A percentile compares a stretch with the other conserved stretches of the same genome.
Conservation (phyloP, 345 rosid genomes). For the Clarkia xantiana region DNA sequence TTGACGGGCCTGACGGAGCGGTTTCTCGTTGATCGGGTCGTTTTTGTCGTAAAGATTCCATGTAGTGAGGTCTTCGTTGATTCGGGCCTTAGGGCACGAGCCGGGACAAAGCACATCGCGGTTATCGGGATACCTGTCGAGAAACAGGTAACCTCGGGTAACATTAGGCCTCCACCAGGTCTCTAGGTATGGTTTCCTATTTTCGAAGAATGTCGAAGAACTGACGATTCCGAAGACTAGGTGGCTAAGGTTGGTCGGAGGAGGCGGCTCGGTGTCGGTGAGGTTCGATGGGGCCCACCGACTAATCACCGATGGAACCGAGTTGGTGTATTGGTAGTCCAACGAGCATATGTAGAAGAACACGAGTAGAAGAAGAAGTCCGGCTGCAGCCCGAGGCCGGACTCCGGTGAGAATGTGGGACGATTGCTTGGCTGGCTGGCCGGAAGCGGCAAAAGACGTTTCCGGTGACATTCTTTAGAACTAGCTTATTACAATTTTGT, state of each 20-base stretch:
- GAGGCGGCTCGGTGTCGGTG: not conserved
- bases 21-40: slow-evolving; percentile 14
- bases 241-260: slow-evolving; percentile 33
- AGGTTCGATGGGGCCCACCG: too few relatives aligned
- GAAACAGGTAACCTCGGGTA: slow-evolving; percentile 41
- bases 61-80: slow-evolving; percentile 26
- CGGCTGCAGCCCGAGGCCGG: too few relatives aligned
- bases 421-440: too few relatives aligned
- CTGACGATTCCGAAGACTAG: slow-evolving; percentile 34
- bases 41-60: slow-evolving; percentile 18
- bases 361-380: too few relatives aligned
- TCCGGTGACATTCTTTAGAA: too few relatives aligned
- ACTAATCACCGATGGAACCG: too few relatives aligned
- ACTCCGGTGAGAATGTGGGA: too few relatives aligned
- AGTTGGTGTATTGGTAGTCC: too few relatives aligned
- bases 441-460: too few relatives aligned
- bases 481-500: too few relatives aligned
- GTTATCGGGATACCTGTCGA: slow-evolving; percentile 27
- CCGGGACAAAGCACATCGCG: slow-evolving; percentile 38
- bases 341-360: too few relatives aligned
- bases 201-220: slow-evolving; percentile 25
- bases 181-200: slow-evolving; percentile 32
- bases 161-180: slow-evolving; percentile 57
- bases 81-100: slow-evolving; percentile 27
- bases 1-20: slow-evolving; percentile 18